Evolutionary conservation across 495 filamentous ascomycete species (phyloP), one percentile per base, ranked within the genome.

Genomic region (Symbiotaphrina buchneri): DNA sequence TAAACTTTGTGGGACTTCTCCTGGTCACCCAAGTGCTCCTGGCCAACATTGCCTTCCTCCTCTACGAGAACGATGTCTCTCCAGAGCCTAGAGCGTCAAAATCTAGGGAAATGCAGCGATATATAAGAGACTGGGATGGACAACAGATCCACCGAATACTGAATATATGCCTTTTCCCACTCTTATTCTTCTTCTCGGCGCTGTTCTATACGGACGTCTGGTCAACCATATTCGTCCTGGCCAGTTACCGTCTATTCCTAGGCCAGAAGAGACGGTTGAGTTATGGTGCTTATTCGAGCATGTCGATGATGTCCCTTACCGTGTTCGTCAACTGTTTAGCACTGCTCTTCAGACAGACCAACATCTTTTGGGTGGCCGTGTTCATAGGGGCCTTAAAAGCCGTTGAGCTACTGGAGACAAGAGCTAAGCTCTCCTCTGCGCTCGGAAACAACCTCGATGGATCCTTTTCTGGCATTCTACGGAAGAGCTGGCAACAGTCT

Each of bases 181-280:
- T 78, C 4, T 45, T 95, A 1, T 94, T 91, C 56, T 95, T 95
- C 59, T 95, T 97, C 50, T 85, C 79, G 0, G 79, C 63, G 0
- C 52, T 97, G 11, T 95, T 85, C 47, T 97, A 97, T 46, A 97
- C 87, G 6, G 87, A 97, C 53, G 66, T 92, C 0, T 44, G 59
- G 20, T 75, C 71, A 3, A 75, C 72, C 0, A 42, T 74, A 41
- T 52, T 65, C 24, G 71, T 90, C 0, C 48, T 91, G 2, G 47
- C 64, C 20, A 62, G 68, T 0, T 81, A 81, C 41, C 49, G 63
- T n/a, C n/a, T n/a, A n/a, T n/a, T n/a, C n/a, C n/a, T n/a, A n/a
- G n/a, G n/a, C n/a, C n/a, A n/a, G n/a, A n/a, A n/a, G n/a, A n/a
- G n/a, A n/a, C n/a, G n/a, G n/a, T n/a, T n/a, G n/a, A n/a, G n/a